Conservation (phyloP, 805 yeast species). For the Metschnikowia bowlesiae region DNA sequence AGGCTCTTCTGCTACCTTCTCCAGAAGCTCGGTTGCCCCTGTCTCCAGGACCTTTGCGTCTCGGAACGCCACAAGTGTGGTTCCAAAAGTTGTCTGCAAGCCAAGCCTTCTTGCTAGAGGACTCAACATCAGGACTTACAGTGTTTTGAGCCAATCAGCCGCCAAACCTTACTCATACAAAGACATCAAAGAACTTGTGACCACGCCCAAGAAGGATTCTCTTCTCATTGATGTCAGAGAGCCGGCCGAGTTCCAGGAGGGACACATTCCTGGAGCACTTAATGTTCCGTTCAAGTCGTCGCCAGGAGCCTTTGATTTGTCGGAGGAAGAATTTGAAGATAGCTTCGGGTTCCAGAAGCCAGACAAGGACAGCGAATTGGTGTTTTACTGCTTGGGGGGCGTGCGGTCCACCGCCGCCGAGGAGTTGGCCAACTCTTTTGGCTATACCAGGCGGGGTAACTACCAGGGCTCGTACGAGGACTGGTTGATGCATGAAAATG, state of each 20-base stretch:
- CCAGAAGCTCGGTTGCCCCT: conserved; percentile 1
- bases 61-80: conserved; percentile 1
- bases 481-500: conserved; percentile 53
- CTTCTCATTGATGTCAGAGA: conserved; percentile 88
- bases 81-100: conserved; percentile 5
- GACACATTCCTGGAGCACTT: conserved; percentile 78
- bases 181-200: conserved; percentile 46
- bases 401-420: conserved; percentile 88
- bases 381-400: conserved; percentile 92
- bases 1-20: neutral
- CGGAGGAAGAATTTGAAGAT: conserved; percentile 74
- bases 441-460: conserved; percentile 78
- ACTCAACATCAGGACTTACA: conserved; percentile 19
- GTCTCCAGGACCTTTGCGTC: neutral
- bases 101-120: conserved; percentile 1
- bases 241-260: conserved; percentile 70
- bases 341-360: conserved; percentile 85
- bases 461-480: conserved; percentile 85
- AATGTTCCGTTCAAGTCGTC: conserved; percentile 87
- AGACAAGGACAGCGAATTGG: conserved; percentile 57
- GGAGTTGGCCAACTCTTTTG: conserved; percentile 85
- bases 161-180: conserved; percentile 52
- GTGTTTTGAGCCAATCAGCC: conserved; percentile 34
- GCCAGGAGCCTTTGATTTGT: conserved; percentile 86
- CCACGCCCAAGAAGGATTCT: conserved; percentile 38